phyloP scores from a whole-genome alignment of 2,329 filamentous ascomycete species.

The Beauveria varroae region DNA sequence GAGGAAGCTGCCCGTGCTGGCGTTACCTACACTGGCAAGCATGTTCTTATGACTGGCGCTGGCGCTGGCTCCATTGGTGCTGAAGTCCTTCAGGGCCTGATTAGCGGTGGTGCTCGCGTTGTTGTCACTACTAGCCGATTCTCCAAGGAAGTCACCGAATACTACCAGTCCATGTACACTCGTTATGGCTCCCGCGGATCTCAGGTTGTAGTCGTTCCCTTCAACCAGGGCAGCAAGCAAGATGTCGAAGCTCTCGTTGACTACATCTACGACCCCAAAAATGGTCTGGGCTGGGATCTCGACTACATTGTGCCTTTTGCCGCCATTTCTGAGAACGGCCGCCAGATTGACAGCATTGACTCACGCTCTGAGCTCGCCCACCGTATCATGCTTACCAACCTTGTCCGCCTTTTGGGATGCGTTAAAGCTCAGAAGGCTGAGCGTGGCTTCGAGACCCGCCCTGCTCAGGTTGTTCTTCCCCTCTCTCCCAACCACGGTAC shows the following conservation, averaged over 20 bases:
- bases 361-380: conserved; percentile 97
- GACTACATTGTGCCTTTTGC: conserved; percentile 95
- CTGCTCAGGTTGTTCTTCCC: conserved; percentile 91
- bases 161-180: conserved; percentile 98
- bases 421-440: conserved; percentile 88
- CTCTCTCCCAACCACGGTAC: conserved; percentile 97
- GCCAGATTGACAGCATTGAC: conserved; percentile 93
- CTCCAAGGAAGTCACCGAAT: conserved; percentile 95
- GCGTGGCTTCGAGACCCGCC: conserved; percentile 86
- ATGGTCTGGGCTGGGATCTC: conserved; percentile 94
- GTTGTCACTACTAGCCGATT: conserved; percentile 94
- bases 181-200: conserved; percentile 89
- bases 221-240: conserved; percentile 98
- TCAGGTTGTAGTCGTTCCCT: conserved; percentile 94
- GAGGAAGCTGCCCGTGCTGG: conserved; percentile 82
- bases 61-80: conserved; percentile 97
- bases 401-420: conserved; percentile 80
- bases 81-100: conserved; percentile 89
- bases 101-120: conserved; percentile 94
- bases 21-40: conserved; percentile 89
- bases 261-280: conserved; percentile 96
- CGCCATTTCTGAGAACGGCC: conserved; percentile 94
- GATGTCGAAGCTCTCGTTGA: conserved; percentile 90
- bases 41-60: conserved; percentile 96
- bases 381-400: conserved; percentile 97